Evolutionary conservation across 148 eudicot species (phyloP).

Genomic region (Drosera capensis): DNA sequence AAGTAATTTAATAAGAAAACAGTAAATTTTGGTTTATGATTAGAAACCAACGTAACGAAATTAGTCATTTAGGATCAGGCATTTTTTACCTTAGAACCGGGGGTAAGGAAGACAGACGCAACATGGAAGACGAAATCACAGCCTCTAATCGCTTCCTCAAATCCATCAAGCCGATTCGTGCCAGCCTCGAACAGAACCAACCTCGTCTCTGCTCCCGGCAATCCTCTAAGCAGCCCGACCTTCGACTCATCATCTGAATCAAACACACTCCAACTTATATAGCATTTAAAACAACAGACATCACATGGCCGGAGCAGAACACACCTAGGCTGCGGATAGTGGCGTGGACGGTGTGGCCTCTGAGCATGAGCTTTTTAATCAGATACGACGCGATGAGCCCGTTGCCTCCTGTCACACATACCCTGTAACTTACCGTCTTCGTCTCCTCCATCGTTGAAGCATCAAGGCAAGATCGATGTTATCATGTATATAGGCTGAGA

Average conservation of each 20-base stretch:
- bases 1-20: too few species aligned
- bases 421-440: too few species aligned
- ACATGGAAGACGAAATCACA: slow-evolving; percentile 42
- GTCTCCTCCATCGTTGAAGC: too few species aligned
- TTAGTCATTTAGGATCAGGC: background rate
- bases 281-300: background rate
- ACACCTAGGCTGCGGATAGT: slow-evolving; percentile 38
- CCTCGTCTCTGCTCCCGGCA: slow-evolving; percentile 27
- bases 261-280: background rate
- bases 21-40: too few species aligned
- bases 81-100: slow-evolving; percentile 14
- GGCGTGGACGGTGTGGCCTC: slow-evolving; percentile 38
- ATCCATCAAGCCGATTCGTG: slow-evolving; percentile 26
- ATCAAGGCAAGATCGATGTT: too few species aligned
- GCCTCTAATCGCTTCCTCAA: slow-evolving; percentile 31
- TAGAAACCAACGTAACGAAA: background rate
- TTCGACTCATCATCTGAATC: slow-evolving; percentile 21
- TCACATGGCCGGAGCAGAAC: background rate
- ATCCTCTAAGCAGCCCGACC: slow-evolving; percentile 21
- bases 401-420: too few species aligned
- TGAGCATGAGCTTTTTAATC: slow-evolving; percentile 20
- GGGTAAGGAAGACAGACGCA: slow-evolving; percentile 25
- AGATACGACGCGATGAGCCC: slow-evolving; percentile 37
- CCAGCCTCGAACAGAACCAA: slow-evolving; percentile 44
- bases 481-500: too few species aligned